Evolutionary conservation across 75 land plant genomes (phyloP), one percentile per base, ranked within the genome.

Genomic region (Isoetes taiwanensis): DNA sequence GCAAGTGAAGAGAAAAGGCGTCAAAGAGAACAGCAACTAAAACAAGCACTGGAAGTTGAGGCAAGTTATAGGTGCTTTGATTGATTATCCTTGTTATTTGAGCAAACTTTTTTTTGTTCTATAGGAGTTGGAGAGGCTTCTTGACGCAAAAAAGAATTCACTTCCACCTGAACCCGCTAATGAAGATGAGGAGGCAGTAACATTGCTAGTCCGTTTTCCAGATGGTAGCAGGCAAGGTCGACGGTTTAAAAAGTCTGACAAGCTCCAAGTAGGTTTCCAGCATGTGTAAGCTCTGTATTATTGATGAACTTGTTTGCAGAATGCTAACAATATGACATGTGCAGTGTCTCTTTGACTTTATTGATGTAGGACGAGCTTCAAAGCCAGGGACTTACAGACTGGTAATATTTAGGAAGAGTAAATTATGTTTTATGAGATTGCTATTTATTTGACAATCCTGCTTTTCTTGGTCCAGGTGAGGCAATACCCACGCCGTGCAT

Each of bases 131-230:
- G 91, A 82, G 58, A 77, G 84, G 21, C 64, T 64, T 43, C 62
- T 80, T n/a, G 77, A 66, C 31, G 81, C 79, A 20, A 90, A 82
- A 70, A 73, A 78, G 64, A 81, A 80, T 28, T 78, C 86, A 12
- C 76, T 90, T 27, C 91, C 96, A 16, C 68, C 32, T 8, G 96
- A 90, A 50, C 96, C 96, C 53, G 25, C 76, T 21, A 4, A 55
- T 34, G 91, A 85, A 52, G 79, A 80, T 72, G 86, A 90, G 25
- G 68, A 71, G 73, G 84, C 84, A 30, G 82, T 90, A 1, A 85
- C 78, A 4, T 75, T 90, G 46, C 77, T 85, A 55, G 78, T 90
- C 5, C 67, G 86, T 0, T 81, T 90, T 86, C 96, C 96, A 30
- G 84, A 85, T 80, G 84, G 91, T 9, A 78, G 70, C 28, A 71